Percentiles rank a stretch among this genome's conserved stretches.
These are phyloP conservation scores for Phaeodactylum tricornutum DNA, from an alignment of 108 stramenopile genomes.

Conservation along the genomic window DNA sequence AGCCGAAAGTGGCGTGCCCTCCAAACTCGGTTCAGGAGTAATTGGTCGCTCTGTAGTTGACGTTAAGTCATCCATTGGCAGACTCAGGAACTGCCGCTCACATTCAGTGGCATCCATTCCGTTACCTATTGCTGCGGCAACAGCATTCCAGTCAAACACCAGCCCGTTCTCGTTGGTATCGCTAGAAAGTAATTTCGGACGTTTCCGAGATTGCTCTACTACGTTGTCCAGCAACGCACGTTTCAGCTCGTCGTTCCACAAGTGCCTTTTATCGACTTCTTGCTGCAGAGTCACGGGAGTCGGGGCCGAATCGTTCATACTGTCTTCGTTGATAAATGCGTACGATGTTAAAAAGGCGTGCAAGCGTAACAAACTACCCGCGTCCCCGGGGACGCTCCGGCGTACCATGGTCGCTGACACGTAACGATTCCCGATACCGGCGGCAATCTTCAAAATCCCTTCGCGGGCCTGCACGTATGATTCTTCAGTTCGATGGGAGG, in stretches of 20 bases:
- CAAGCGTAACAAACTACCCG: slow-evolving; percentile 65
- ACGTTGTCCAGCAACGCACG: slow-evolving; percentile 22
- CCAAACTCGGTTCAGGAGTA: slow-evolving; percentile 9
- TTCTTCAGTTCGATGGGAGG: slow-evolving; percentile 57
- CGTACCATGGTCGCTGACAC: slow-evolving; percentile 60
- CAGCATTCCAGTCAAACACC: slow-evolving; percentile 47
- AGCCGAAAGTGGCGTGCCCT: slow-evolving; percentile 3
- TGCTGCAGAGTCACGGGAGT: slow-evolving; percentile 37
- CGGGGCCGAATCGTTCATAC: slow-evolving; percentile 69
- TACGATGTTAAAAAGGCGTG: slow-evolving; percentile 51
- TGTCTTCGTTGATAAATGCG: slow-evolving; percentile 60
- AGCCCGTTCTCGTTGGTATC: not conserved
- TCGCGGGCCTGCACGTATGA: slow-evolving; percentile 52
- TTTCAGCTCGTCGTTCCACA: slow-evolving; percentile 14
- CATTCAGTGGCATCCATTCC: slow-evolving; percentile 51
- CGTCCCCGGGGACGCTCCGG: slow-evolving; percentile 60
- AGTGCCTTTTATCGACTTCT: not conserved
- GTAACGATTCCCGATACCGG: slow-evolving; percentile 44
- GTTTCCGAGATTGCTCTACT: slow-evolving; percentile 25
- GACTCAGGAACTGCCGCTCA: slow-evolving; percentile 43
- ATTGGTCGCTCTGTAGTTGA: slow-evolving; percentile 10
- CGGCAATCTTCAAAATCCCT: slow-evolving; percentile 38
- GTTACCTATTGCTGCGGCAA: slow-evolving; percentile 42
- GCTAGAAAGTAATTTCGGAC: slow-evolving; percentile 10
- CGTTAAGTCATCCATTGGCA: slow-evolving; percentile 14